Evolutionary conservation across 352 stramenopile species (phyloP), one percentile per base, ranked within the genome.

Genomic region (Phytophthora pini): DNA sequence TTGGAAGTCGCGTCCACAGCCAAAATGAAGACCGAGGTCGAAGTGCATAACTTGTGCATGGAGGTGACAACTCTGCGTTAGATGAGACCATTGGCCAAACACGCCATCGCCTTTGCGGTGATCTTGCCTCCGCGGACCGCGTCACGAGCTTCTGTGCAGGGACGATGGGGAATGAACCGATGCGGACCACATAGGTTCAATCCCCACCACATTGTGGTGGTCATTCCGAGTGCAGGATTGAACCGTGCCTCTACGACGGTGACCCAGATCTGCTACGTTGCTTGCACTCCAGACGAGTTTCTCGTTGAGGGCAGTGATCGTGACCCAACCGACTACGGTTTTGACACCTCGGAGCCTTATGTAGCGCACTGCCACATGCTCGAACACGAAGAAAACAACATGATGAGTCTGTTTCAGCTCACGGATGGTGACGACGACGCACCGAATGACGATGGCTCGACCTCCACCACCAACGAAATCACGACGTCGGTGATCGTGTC

Each of bases 301-400:
- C 56, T 93, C 3, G 41, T 87, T 10, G 74, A 83, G 40, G 74
- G 69, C n/a, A 77, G 72, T 24, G 85, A 68, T 6, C 82, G 80
- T 49, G 70, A 68, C 1, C 53, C 84, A 3, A 62, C 68, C 4
- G 82, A 89, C 32, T 93, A 85, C 72, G 77, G 77, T 51, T 93
- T 93, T 48, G 78, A 92, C 57, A 90, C 82, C 9, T 78, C 66
- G 1, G 77, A 89, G n/a, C 80, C 82, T 24, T 92, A 93, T 53
- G 70, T 93, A 17, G 82, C 83, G 1, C 84, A 93, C 27, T 93
- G 84, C 55, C 84, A 93, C 64, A 88, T 90, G 32, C 53, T 93
- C 13, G 84, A 93, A 54, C 84, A 93, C 59, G 82, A 90, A 65
- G 84, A 91, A 48, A 92, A 93, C 68, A 61, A 60, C 48, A 93